Base-by-base conservation (phyloP, 768 basidiomycete species). In the Trametes gibbosa region DNA sequence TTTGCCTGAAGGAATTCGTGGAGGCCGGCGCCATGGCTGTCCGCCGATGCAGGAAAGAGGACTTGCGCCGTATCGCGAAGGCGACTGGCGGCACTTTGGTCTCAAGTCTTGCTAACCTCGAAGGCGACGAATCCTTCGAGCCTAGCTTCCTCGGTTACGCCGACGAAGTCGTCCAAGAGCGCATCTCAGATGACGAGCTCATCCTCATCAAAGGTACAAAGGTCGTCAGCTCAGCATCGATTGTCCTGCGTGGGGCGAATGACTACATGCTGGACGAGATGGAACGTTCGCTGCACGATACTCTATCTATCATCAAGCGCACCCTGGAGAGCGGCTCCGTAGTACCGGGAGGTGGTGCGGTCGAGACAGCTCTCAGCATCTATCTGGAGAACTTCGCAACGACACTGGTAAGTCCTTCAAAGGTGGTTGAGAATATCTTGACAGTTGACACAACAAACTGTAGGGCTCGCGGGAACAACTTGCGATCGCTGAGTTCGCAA, bases 241-340 rank as follows among this genome's bases (percentile, higher is more conserved):
- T 99, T 68, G 84, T 99, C 58, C 79, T 99, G 58, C 84, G 97
- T 54, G 97, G 97, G 45, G 97, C 97, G 27, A 99, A 98, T 73
- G 97, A 99, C 74, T 98, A 96, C 73, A 95, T 98, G 91, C 77
- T 98, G 66, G 97, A 99, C 72, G 97, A 99, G 80, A 99, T 98
- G 97, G 97, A 99, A 76, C 81, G 97, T 48, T 89, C 93, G 0
- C 73, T 98, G 66, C 96, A 99, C 70, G 97, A 99, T 72, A 90
- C 92, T 1, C 74, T 98, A 62, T 96, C 92, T 27, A 83, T 97
- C 67, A 93, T 98, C 77, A 99, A 99, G 79, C 84, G 96, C 58
- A 98, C 97, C 5, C 76, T 98, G 47, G 97, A 99, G 79, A 95
- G 94, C 66, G 97, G 96, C 9, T 75, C 89, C 32, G 95, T 98